Base-by-base conservation (phyloP, 1,284 basidiomycete genomes). In the Naganishia cerealis region DNA sequence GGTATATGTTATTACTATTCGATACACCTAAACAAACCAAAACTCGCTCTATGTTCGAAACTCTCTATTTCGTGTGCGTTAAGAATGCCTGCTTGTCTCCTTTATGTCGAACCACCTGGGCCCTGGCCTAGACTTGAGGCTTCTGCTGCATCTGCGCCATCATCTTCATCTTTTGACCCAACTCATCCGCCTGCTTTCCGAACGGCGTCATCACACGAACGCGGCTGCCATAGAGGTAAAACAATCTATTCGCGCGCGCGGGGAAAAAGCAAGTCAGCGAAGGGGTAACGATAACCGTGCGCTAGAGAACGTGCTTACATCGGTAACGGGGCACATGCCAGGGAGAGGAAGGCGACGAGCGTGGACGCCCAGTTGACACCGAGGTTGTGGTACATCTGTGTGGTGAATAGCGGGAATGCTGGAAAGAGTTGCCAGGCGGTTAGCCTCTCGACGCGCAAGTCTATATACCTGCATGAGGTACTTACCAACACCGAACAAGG, bases 331-430 rank as follows among this genome's bases (percentile, higher is more conserved):
- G 66, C 57, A 18, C 66, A 67, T 7, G 39, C 21, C 2, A 78
- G 70, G 0, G 75, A 71, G 12, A 79, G 56, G 65, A 75, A 77
- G 0, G 77, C 80, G 2, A 81, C 71, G 0, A 81, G 65, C 9
- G 75, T 75, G 67, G 76, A 78, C 2, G 77, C 79, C 79, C 79
- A 81, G 21, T 71, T 74, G 46, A 79, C 75, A 15, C 78, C 79
- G 56, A 82, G 77, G 62, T 79, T 80, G 56, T 73, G 61, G 70
- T 78, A 81, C 58, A 82, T 68, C 4, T 78, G 78, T 38, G 70
- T 63, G 0, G 77, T 75, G 39, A 78, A 75, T 12, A 80, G 69
- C 0, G 80, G 79, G 59, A 81, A 77, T 2, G 76, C 79, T 1
- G 76, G 29, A 33, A 33, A 33, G 3, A 33, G 29, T 33, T 33